Evolutionary conservation across 768 basidiomycete species (phyloP), one percentile per base, ranked within the genome.

Genomic region (Amanita inopinata): DNA sequence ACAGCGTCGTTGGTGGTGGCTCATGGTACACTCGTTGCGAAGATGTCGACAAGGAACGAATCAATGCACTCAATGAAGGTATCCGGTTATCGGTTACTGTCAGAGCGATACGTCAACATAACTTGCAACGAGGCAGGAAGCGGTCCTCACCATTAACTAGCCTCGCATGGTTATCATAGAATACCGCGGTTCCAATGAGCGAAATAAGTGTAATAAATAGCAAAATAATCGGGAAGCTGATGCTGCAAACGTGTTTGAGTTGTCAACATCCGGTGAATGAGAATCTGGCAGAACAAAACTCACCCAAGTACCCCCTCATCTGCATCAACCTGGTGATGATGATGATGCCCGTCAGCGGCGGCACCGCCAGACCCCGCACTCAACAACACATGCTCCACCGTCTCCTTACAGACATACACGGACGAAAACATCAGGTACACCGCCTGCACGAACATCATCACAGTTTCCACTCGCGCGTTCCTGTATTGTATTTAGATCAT

Each of bases 321-420:
- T 31, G 6, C 71, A 54, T 56, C 51, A 46, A 63, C 61, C 45
- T 83, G 81, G 51, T 86, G 84, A 51, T 85, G 83, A 46, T 78
- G 74, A 0, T 61, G 56, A 11, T 55, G n/a, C n/a, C n/a, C n/a
- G n/a, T n/a, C n/a, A n/a, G n/a, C n/a, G n/a, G n/a, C 49, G 17
- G 77, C 84, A 38, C 56, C 62, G 12, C 56, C 59, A 9, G 56
- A 62, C 3, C 67, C 67, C 2, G 76, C 73, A 35, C 80, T 79
- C 32, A 97, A 68, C 11, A 99, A 58, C 30, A 96, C 60, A 61
- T 94, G 92, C 61, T 99, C 94, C 3, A 98, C 70, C 0, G 92
- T 86, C 69, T 99, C 96, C 56, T 99, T 98, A 54, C 90, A 92
- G 12, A 98, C 84, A 63, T 98, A 99, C 2, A 97, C 83, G 0